These are phyloP conservation scores for Cyclocybe aegerita DNA, from an alignment of 768 basidiomycete species.

Conservation along the genomic window DNA sequence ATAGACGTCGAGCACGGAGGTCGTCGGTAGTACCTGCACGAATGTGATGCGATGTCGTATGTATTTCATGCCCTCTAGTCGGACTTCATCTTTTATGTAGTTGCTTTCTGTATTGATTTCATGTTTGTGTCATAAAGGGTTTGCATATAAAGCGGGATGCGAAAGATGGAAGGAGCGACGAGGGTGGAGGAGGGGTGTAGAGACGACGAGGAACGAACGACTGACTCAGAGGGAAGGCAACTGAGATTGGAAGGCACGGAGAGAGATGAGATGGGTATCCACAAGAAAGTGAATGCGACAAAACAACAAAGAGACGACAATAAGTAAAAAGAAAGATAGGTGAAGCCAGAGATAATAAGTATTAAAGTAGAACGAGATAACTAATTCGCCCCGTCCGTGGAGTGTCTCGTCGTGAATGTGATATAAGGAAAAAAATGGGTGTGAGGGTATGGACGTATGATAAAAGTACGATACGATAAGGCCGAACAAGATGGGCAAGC, in stretches of 20 bases:
- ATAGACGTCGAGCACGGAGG: neutral
- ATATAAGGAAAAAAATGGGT: constrained; percentile 1
- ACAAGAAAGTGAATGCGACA: constrained; percentile 12
- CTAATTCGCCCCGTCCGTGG: constrained; percentile 8
- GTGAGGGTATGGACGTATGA: constrained; percentile 7
- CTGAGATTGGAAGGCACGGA: constrained; percentile 11
- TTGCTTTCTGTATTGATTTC: neutral
- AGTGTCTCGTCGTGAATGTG: constrained; percentile 10
- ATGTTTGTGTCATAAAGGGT: neutral
- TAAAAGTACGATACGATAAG: neutral
- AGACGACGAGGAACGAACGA: constrained; percentile 14
- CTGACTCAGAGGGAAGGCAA: constrained; percentile 9
- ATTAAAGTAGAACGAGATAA: constrained; percentile 16
- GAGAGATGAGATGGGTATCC: constrained; percentile 21
- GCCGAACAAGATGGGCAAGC: neutral
- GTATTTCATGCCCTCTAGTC: too few species aligned
- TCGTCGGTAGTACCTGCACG: neutral
- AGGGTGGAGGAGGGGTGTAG: neutral
- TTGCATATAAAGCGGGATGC: constrained; percentile 3
- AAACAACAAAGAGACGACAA: constrained; percentile 29
- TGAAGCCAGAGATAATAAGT: constrained; percentile 18
- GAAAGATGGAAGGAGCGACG: neutral
- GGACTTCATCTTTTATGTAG: too few species aligned
- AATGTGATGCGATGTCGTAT: neutral
- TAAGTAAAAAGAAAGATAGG: constrained; percentile 20